These are phyloP conservation scores for Clonostachys byssicola DNA, from an alignment of 2,329 filamentous ascomycete species.

Conservation along the genomic window DNA sequence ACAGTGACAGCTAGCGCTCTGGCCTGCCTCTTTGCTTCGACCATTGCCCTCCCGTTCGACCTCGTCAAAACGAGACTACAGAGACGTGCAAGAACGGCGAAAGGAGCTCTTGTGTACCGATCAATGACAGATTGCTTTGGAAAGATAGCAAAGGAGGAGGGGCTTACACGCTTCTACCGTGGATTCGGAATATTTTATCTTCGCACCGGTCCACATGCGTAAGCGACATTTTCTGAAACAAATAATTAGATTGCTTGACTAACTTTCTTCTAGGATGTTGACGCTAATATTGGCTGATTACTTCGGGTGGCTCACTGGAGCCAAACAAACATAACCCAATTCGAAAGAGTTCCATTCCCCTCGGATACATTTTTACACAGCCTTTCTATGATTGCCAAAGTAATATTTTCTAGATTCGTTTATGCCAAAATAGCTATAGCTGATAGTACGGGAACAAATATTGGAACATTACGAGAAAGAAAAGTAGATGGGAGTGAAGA, in stretches of 20 bases:
- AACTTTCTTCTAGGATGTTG: constrained; percentile 44
- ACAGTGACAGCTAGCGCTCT: constrained; percentile 85
- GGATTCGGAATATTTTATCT: constrained; percentile 97
- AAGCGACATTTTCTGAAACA: constrained; percentile 43
- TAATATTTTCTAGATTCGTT: too few relatives aligned
- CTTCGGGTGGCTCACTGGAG: constrained; percentile 48
- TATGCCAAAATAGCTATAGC: too few relatives aligned
- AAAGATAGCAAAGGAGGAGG: constrained; percentile 87
- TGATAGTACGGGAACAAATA: too few relatives aligned
- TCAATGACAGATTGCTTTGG: constrained; percentile 86
- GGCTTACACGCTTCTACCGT: constrained; percentile 86
- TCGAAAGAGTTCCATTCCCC: too few relatives aligned
- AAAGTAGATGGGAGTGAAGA: too few relatives aligned
- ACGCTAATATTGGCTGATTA: constrained; percentile 60
- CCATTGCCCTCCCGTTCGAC: constrained; percentile 94
- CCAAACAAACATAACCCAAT: too few relatives aligned
- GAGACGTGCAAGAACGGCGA: constrained; percentile 78
- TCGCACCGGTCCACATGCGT: constrained; percentile 94
- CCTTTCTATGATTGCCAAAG: too few relatives aligned
- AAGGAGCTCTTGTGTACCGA: constrained; percentile 81
- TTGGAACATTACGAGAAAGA: too few relatives aligned
- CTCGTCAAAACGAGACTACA: constrained; percentile 98
- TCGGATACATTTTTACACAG: too few relatives aligned
- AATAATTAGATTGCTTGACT: not conserved
- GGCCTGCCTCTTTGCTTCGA: constrained; percentile 96